phyloP scores from a whole-genome alignment of 2,329 filamentous ascomycete genomes.

The Trichoderma sp. region DNA sequence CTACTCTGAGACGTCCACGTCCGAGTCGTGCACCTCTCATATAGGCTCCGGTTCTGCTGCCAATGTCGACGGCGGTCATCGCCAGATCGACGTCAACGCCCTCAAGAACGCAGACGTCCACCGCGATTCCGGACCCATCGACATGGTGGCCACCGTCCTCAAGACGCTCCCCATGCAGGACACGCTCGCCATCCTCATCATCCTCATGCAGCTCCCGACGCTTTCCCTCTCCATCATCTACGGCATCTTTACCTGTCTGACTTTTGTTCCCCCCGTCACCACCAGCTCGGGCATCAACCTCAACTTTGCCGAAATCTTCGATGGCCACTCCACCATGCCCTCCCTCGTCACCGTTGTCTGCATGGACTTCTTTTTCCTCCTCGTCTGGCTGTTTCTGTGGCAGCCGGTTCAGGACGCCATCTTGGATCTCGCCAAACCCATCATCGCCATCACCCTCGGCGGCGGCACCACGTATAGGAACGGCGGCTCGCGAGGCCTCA shows the following conservation, averaged over 20 bases:
- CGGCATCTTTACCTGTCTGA: conserved; percentile 87
- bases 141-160: conserved; percentile 82
- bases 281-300: conserved; percentile 76
- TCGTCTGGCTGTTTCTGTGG: conserved; percentile 87
- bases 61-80: conserved; percentile 52
- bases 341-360: conserved; percentile 82
- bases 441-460: conserved; percentile 87
- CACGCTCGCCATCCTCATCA: conserved; percentile 94
- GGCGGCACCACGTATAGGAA: conserved; percentile 72
- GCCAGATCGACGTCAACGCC: conserved; percentile 70
- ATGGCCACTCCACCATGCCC: conserved; percentile 81
- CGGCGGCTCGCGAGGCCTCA: conserved; percentile 69
- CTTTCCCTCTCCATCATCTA: conserved; percentile 87
- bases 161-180: conserved; percentile 88
- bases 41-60: conserved; percentile 38
- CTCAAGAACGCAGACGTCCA: conserved; percentile 68
- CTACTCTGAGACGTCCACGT: conserved; percentile 55
- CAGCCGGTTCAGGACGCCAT: conserved; percentile 84
- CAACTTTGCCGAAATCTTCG: conserved; percentile 88
- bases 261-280: conserved; percentile 82
- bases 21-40: conserved; percentile 51
- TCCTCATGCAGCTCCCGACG: conserved; percentile 88
- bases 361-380: conserved; percentile 79
- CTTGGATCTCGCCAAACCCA: conserved; percentile 86
- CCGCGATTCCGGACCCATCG: conserved; percentile 70